Percentiles rank a stretch among this genome's conserved stretches.
Evolutionary conservation across 2,329 filamentous ascomycete species (phyloP).

Genomic region (Sporothrix variecibatus): DNA sequence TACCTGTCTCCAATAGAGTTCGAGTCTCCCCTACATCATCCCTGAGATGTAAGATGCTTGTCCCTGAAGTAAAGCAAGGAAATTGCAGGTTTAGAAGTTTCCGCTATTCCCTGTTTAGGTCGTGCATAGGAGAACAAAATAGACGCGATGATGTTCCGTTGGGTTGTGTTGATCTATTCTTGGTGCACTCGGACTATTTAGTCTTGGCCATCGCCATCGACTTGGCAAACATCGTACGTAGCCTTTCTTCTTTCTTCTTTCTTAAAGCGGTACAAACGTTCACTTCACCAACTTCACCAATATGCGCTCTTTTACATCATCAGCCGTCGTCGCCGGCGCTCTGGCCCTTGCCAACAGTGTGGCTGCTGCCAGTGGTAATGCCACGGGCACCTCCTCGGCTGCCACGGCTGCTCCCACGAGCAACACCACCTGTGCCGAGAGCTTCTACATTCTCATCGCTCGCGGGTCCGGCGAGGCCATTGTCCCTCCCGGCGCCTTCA

Average conservation of each 20-base stretch:
- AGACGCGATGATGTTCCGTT: background rate
- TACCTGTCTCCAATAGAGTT: background rate
- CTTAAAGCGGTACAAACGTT: background rate
- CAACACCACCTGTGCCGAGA: conserved; percentile 12
- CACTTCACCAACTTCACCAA: background rate
- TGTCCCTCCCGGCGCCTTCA: background rate
- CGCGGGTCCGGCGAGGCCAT: background rate
- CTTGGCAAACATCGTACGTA: background rate
- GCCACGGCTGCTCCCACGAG: background rate
- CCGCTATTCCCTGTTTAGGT: background rate
- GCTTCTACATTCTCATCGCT: background rate
- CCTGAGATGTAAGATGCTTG: no score
- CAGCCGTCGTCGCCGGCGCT: background rate
- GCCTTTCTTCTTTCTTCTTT: background rate
- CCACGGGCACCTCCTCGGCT: background rate
- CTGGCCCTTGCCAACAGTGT: background rate
- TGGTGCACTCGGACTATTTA: background rate
- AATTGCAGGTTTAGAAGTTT: background rate
- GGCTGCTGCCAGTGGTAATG: background rate
- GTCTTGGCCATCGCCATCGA: background rate
- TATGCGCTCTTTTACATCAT: background rate
- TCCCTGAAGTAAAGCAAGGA: background rate
- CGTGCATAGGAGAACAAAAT: background rate
- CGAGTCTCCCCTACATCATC: no score
- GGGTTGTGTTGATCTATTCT: background rate